Evolutionary conservation across 2,329 filamentous ascomycete genomes (phyloP).

Genomic region (Camillea tinctor): DNA sequence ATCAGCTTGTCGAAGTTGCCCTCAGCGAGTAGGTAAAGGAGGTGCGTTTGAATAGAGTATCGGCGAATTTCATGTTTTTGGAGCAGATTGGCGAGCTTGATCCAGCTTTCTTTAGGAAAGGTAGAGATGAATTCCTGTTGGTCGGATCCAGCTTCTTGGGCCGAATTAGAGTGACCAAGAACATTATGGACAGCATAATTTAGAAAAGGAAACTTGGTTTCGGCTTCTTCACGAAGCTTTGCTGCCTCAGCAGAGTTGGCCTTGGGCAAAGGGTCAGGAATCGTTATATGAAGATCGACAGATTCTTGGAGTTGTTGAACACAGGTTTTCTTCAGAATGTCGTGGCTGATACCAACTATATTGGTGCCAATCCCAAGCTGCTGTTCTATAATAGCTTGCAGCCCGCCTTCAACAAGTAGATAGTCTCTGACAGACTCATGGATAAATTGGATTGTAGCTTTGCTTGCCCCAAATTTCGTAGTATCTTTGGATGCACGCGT

Average conservation of each 20-base stretch:
- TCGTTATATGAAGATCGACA: constrained; percentile 10
- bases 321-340: constrained; percentile 46
- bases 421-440: constrained; percentile 53
- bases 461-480: too few species aligned
- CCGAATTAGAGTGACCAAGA: constrained; percentile 39
- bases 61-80: constrained; percentile 7
- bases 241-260: constrained; percentile 14
- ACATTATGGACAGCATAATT: constrained; percentile 42
- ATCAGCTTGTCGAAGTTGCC: constrained; percentile 9
- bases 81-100: constrained; percentile 6
- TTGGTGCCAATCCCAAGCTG: constrained; percentile 16
- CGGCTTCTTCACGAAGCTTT: constrained; percentile 17
- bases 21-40: constrained; percentile 19
- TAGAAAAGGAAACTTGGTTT: constrained; percentile 42
- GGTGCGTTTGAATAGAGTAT: constrained; percentile 2
- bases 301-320: constrained; percentile 36
- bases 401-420: constrained; percentile 38
- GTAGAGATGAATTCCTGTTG: constrained; percentile 8
- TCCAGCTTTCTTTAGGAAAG: constrained; percentile 7
- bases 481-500: too few species aligned
- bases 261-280: constrained; percentile 7
- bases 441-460: constrained; percentile 49
- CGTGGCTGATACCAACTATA: constrained; percentile 38
- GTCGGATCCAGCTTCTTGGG: neutral
- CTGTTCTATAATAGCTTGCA: constrained; percentile 17